Evolutionary conservation across 306 rosid species (phyloP), one percentile per base, ranked within the genome.

Genomic region (Prinsepia uniflora): DNA sequence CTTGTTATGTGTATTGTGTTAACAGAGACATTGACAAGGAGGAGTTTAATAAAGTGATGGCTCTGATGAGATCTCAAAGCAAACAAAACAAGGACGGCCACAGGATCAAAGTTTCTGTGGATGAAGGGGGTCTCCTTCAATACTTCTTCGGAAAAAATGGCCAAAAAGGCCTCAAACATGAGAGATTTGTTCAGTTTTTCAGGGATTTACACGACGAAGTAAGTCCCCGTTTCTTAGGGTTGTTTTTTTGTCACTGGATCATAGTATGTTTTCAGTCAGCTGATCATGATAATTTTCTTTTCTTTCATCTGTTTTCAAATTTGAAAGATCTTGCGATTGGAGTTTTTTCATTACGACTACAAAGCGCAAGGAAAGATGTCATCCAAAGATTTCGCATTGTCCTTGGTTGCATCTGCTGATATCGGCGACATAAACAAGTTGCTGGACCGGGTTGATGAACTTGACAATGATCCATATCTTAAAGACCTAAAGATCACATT

Each of bases 401-500:
- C 98, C 73, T 62, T 88, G 78, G 92, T 90, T 79, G 98, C 98
- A 56, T 86, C 92, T 44, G 96, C 91, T 13, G 91, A 92, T 65
- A 65, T 86, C 68, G 79, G 78, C 65, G 85, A 92, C 63, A 71
- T 90, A 76, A 82, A 75, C 83, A 90, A 80, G 81, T 80, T 92
- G 67, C 73, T 92, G 30, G 84, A 83, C 54, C 74, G 84, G 67
- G 92, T 88, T 0, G 90, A 88, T 4, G 81, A 81, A 74, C 22
- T 90, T 19, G 73, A 69, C 68, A 76, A 68, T 10, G 67, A 85
- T 15, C 30, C 76, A 8, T 22, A 73, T 22, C 80, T 87, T 30
- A 65, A 62, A 68, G 75, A 74, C 80, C 62, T 73, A 41, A 75
- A 74, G 62, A 79, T 90, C 19, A 77, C 96, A 20, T 88, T 52